Base-by-base conservation (phyloP, 768 basidiomycete species). In the Phaeolepiota aurea region DNA sequence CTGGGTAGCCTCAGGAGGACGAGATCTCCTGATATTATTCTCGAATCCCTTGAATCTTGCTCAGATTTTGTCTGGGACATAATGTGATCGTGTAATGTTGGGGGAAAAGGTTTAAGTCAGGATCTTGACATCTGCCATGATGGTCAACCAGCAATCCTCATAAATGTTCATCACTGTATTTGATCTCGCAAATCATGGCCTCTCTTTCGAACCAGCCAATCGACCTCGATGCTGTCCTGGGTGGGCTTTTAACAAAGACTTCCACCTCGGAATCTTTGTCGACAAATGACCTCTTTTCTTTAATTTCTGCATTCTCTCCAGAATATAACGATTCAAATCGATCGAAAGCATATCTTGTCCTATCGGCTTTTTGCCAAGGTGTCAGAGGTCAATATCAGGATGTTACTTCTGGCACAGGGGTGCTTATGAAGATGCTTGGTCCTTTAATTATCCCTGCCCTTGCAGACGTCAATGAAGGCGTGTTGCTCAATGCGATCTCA, bases 1-100 rank as follows among this genome's bases (percentile, higher is more conserved):
- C 78, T 90, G 3, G 91, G 91, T 31, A 93, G 55, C 42, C 71
- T 72, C 32, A 96, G 57, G 16, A 98, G 68, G 30, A 97, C 78
- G n/a, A 77, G 79, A 56, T 92, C 74, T 5, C 87, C 85, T 4
- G 70, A 57, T 37, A 74, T 69, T 40, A 94, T 85, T 21, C 18
- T 34, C 11, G 20, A 32, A 20, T 34, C 30, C 20, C n/a, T 32
- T 7, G 38, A 28, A n/a, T 16, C 13, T 4, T 5, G n/a, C 37
- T 13, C 13, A 18, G 12, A 9, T n/a, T 19, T n/a, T 15, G 5
- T 5, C 33, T n/a, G n/a, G 15, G 33, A 35, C n/a, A n/a, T 35
- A 35, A n/a, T 15, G 15, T 15, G 33, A 35, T 35, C 33, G 18
- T 35, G 33, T n/a, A 35, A 5, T 5, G 33, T 35, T 7, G 33